Conservation (phyloP, 192 early-diverging fungal species). For the Dissophora ornata region DNA sequence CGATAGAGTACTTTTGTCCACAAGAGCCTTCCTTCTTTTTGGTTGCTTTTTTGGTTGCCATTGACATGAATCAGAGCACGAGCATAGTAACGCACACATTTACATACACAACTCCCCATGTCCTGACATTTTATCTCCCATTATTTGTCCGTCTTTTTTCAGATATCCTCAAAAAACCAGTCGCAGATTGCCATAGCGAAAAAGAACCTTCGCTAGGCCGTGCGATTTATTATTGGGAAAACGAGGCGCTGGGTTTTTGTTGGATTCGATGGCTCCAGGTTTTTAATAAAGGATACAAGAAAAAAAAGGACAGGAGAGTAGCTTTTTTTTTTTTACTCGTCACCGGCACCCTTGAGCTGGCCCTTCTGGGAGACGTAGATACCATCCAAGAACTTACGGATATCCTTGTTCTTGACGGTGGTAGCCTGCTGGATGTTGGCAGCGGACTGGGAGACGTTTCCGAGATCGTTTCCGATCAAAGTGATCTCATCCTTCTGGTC, state of each 20-base stretch:
- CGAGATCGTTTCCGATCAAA: constrained; percentile 93
- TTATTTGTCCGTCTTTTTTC: too few species aligned
- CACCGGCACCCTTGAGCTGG: constrained; percentile 65
- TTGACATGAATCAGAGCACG: too few species aligned
- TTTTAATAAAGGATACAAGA: constrained; percentile 23
- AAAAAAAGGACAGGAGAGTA: not conserved
- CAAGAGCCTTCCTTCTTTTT: too few species aligned
- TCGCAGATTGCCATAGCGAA: constrained; percentile 29
- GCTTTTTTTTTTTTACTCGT: too few species aligned
- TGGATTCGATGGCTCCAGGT: constrained; percentile 18
- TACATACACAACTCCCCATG: too few species aligned
- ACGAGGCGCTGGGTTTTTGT: constrained; percentile 5
- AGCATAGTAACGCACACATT: too few species aligned
- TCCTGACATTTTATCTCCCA: too few species aligned
- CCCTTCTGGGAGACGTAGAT: constrained; percentile 94
- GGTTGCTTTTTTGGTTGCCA: too few species aligned
- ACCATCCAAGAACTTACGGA: constrained; percentile 99
- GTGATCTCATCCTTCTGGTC: constrained; percentile 95
- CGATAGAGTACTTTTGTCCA: too few species aligned
- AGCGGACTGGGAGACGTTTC: constrained; percentile 95
- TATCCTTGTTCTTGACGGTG: constrained; percentile 99
- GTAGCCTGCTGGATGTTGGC: constrained; percentile 96
- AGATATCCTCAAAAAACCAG: not conserved
- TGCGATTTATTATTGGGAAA: constrained; percentile 30
- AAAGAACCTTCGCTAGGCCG: constrained; percentile 8